Evolutionary conservation across 805 yeast species (phyloP).

Genomic region (Candida tammaniensis): DNA sequence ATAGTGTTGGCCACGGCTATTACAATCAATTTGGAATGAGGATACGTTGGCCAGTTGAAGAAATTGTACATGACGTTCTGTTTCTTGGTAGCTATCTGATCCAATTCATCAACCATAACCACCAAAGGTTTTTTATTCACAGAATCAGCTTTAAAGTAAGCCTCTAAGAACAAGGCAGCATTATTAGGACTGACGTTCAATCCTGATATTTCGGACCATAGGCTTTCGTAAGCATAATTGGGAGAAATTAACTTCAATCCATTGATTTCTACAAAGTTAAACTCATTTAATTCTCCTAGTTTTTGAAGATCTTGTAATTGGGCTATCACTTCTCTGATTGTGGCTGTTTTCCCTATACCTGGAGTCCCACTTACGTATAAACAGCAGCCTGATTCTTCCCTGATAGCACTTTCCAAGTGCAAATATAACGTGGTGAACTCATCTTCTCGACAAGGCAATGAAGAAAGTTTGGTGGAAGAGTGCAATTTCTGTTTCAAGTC

Average conservation of each 20-base stretch:
- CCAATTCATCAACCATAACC: conserved; percentile 86
- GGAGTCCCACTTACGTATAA: conserved; percentile 95
- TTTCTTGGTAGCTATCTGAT: conserved; percentile 79
- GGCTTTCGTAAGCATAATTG: conserved; percentile 71
- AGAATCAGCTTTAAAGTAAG: conserved; percentile 50
- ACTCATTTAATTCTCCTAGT: conserved; percentile 35
- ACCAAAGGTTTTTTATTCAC: conserved; percentile 51
- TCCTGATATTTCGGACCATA: conserved; percentile 76
- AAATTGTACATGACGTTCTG: conserved; percentile 92
- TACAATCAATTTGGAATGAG: conserved; percentile 75
- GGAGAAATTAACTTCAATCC: conserved; percentile 85
- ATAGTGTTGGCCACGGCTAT: conserved; percentile 95
- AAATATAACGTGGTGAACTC: conserved; percentile 72
- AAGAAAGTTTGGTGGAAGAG: conserved; percentile 42
- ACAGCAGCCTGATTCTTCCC: conserved; percentile 73
- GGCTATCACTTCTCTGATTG: conserved; percentile 79
- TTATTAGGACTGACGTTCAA: conserved; percentile 54
- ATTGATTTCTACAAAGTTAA: conserved; percentile 82
- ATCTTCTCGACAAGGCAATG: conserved; percentile 82
- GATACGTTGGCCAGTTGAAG: conserved; percentile 94
- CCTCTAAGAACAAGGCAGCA: conserved; percentile 67
- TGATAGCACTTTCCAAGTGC: conserved; percentile 68
- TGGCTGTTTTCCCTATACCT: conserved; percentile 96
- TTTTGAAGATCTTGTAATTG: conserved; percentile 48
- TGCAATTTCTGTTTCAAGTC: conserved; percentile 41